phyloP scores from a whole-genome alignment of 768 basidiomycete species.

The Psilocybe cubensis region DNA sequence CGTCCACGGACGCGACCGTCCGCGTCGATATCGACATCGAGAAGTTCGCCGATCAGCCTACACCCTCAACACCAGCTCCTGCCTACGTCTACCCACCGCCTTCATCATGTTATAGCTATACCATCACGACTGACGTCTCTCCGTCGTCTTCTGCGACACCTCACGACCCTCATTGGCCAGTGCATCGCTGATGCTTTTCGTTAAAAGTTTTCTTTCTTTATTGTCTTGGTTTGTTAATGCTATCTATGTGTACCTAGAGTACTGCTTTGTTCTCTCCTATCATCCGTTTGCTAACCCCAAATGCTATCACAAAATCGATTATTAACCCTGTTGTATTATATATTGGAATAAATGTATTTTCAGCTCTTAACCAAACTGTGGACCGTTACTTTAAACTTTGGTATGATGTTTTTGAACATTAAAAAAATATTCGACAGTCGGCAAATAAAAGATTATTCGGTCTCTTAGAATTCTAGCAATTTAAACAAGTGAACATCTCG shows the following conservation, averaged over 20 bases:
- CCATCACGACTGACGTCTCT: background rate
- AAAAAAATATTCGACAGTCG: too few species aligned
- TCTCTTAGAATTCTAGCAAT: too few species aligned
- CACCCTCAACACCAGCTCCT: background rate
- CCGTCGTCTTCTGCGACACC: background rate
- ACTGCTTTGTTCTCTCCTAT: background rate
- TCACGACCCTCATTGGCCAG: background rate
- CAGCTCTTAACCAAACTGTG: too few species aligned
- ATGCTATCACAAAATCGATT: too few species aligned
- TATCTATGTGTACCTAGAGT: background rate
- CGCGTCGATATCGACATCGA: background rate
- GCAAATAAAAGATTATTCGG: too few species aligned
- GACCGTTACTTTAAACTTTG: too few species aligned
- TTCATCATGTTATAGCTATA: background rate
- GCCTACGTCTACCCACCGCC: background rate
- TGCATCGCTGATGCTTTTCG: background rate
- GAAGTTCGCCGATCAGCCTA: background rate
- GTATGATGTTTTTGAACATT: too few species aligned
- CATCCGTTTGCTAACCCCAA: too few species aligned
- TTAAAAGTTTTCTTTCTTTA: background rate
- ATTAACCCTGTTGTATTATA: too few species aligned
- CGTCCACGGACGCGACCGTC: background rate
- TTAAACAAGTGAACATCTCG: too few species aligned
- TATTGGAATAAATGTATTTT: too few species aligned
- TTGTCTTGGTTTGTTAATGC: background rate